Base-by-base conservation (phyloP, 176 grass and related monocot genomes). In the Triticum timopheevii region DNA sequence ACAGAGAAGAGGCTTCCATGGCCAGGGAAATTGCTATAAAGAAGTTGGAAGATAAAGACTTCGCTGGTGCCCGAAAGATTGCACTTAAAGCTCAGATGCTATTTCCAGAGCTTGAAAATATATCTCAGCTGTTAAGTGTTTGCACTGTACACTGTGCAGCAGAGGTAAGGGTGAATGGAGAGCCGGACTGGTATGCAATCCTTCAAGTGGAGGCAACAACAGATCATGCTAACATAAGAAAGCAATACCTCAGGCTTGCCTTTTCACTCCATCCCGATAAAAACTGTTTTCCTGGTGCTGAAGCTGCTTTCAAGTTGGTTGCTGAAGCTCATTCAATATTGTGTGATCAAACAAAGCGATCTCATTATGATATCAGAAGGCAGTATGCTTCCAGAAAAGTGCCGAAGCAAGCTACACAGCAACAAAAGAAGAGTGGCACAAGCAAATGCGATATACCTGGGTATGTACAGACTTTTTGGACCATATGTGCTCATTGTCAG, bases 251-350 rank as follows among this genome's bases (percentile, higher is more conserved):
- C 63, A 96, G 91, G 61, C 92, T 98, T 75, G 92, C 90, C 24
- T 77, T 98, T 83, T 91, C 91, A 83, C 92, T 98, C 87, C 96
- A 98, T 87, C 92, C 96, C 54, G 96, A 98, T 83, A 98, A 98
- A 83, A 98, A 96, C 81, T 81, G 85, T 83, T 92, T 92, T 78
- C 86, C 63, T 75, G 96, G 97, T 71, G 92, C 97, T 71, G 97
- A 98, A 77, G 88, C 90, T 79, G 96, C 96, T 45, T 98, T 98
- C 78, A 98, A 98, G 72, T 89, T 98, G 80, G 81, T 98, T 88
- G 82, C 77, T 6, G 96, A 98, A 87, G 96, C 96, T 67, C 47
- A 96, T 76, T 69, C 86, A 61, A 77, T 83, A 80, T 69, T 98
- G 31, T 98, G 86, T 68, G 96, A 98, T 59, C 69, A 17, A 81